A percentile compares a stretch with the other conserved stretches of the same genome.
Evolutionary conservation across 2,329 filamentous ascomycete genomes (phyloP).

Genomic region (Fusarium sp.): DNA sequence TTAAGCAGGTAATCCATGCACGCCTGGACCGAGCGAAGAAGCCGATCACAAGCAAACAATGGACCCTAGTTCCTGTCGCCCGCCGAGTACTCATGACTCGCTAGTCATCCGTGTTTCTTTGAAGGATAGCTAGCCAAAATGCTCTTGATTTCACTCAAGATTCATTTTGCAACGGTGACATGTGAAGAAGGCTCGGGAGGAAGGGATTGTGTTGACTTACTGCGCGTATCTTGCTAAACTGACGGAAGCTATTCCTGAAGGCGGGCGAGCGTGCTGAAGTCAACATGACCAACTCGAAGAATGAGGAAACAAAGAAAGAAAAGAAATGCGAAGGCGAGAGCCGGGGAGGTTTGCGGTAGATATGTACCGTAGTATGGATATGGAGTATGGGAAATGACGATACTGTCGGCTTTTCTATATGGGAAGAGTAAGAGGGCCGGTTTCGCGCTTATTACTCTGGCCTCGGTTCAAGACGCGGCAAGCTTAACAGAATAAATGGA

Average conservation of each 20-base stretch:
- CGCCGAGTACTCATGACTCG: constrained; percentile 28
- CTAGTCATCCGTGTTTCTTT: constrained; percentile 10
- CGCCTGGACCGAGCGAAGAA: constrained; percentile 11
- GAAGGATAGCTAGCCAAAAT: background rate
- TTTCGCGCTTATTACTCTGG: constrained; percentile 34
- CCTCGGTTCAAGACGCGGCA: constrained; percentile 34
- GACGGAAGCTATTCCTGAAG: constrained; percentile 52
- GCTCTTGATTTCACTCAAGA: background rate
- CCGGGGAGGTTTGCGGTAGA: constrained; percentile 6
- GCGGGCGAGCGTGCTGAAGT: constrained; percentile 49
- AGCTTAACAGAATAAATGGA: constrained; percentile 13
- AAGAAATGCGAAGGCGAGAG: constrained; percentile 8
- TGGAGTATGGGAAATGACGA: constrained; percentile 13
- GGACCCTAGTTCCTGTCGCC: constrained; percentile 17
- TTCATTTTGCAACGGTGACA: background rate
- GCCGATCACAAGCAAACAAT: constrained; percentile 32
- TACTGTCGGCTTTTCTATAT: constrained; percentile 33
- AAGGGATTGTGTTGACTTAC: constrained; percentile 31
- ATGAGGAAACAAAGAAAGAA: constrained; percentile 10
- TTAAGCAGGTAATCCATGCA: background rate
- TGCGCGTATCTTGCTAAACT: constrained; percentile 46
- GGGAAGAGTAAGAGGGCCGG: constrained; percentile 22
- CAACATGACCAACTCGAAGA: constrained; percentile 51
- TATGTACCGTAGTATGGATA: constrained; percentile 7
- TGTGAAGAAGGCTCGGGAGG: background rate